Evolutionary conservation across 2,329 filamentous ascomycete genomes (phyloP).

Genomic region (Apiospora marii): DNA sequence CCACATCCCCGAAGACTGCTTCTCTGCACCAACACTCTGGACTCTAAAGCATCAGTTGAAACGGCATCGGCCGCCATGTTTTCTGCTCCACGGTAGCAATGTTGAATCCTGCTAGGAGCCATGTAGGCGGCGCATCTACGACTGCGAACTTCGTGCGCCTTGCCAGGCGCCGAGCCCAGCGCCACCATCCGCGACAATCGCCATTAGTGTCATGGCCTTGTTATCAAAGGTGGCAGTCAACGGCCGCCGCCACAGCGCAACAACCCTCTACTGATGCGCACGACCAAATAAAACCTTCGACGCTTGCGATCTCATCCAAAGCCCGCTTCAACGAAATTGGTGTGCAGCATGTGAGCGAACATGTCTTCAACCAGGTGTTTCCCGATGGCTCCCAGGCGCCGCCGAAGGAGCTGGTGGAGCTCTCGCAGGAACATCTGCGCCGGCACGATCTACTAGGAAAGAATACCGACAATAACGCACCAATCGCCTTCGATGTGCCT

Average conservation of each 20-base stretch:
- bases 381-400: conserved; percentile 62
- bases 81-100: conserved; percentile 43
- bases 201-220: conserved; percentile 48
- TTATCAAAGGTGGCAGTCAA: conserved; percentile 53
- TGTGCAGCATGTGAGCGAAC: conserved; percentile 88
- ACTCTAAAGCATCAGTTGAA: background rate
- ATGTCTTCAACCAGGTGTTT: conserved; percentile 87
- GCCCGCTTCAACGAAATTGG: conserved; percentile 91
- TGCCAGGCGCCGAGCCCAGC: conserved; percentile 55
- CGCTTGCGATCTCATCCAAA: conserved; percentile 54
- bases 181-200: conserved; percentile 43
- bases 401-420: conserved; percentile 75
- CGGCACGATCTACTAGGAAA: conserved; percentile 91
- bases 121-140: conserved; percentile 48
- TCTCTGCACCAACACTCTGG: background rate
- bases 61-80: conserved; percentile 33
- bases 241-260: conserved; percentile 38
- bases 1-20: background rate
- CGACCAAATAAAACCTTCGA: background rate
- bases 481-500: conserved; percentile 88
- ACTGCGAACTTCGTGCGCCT: conserved; percentile 59
- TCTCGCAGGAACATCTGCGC: conserved; percentile 82
- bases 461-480: conserved; percentile 77
- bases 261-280: conserved; percentile 27
- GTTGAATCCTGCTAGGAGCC: conserved; percentile 49